Conservation (phyloP, 2,329 filamentous ascomycete species). For the Trichoderma sp. region DNA sequence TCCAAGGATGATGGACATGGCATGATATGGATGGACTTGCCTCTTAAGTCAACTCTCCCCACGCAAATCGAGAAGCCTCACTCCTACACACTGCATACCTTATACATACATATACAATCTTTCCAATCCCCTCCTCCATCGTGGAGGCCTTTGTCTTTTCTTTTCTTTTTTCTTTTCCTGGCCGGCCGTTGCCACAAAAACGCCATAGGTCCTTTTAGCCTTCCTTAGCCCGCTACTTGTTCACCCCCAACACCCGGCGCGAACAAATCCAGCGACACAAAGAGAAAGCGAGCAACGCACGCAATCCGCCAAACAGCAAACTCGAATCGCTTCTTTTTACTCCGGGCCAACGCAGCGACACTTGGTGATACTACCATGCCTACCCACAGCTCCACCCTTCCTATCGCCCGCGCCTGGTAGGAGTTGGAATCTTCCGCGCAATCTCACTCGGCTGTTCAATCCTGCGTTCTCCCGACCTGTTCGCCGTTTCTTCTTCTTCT, state of each 20-base stretch:
- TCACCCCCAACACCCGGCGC: slow-evolving; percentile 6
- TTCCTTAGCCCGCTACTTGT: neutral
- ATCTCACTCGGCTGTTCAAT: neutral
- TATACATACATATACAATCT: neutral
- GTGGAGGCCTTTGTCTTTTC: neutral
- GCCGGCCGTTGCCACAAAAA: slow-evolving; percentile 1
- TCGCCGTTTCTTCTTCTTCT: slow-evolving; percentile 7
- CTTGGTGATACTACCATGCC: slow-evolving; percentile 15
- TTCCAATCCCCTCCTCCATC: neutral
- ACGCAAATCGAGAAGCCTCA: slow-evolving; percentile 15
- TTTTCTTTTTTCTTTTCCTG: neutral
- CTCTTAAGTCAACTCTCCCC: slow-evolving; percentile 16
- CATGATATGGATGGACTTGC: slow-evolving; percentile 18
- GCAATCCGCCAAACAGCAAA: neutral
- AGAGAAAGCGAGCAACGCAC: neutral
- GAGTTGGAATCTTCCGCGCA: slow-evolving; percentile 9
- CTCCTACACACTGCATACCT: neutral
- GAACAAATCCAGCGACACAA: neutral
- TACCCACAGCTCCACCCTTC: slow-evolving; percentile 12
- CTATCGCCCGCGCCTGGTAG: slow-evolving; percentile 17
- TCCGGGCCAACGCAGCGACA: neutral
- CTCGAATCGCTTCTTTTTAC: neutral
- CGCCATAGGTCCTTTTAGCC: slow-evolving; percentile 1
- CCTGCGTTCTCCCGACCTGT: neutral
- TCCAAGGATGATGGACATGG: slow-evolving; percentile 16